A percentile compares a stretch with the other conserved stretches of the same genome.
phyloP scores from a whole-genome alignment of 371 early-diverging fungal genomes.

The Lichtheimia ramosa region DNA sequence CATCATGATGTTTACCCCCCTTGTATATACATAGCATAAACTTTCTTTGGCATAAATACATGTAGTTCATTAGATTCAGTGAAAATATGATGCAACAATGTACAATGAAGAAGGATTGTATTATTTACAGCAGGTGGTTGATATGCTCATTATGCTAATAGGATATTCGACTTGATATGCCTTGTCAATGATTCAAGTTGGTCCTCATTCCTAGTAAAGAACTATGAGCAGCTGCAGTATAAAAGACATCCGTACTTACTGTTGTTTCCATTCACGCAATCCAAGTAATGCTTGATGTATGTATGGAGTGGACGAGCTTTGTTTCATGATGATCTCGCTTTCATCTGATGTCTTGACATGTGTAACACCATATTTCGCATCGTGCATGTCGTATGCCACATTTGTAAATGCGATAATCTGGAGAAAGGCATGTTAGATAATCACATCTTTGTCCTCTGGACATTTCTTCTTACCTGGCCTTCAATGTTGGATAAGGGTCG shows the following conservation, averaged over 20 bases:
- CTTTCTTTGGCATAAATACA: too few relatives aligned
- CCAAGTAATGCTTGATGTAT: slow-evolving; percentile 8
- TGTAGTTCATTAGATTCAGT: too few relatives aligned
- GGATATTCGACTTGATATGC: too few relatives aligned
- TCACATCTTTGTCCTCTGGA: background rate
- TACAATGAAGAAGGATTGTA: too few relatives aligned
- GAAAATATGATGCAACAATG: too few relatives aligned
- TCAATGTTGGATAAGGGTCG: slow-evolving; percentile 16
- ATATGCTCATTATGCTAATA: too few relatives aligned
- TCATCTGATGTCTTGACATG: slow-evolving; percentile 31
- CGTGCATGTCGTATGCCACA: slow-evolving; percentile 29
- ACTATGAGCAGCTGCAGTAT: too few relatives aligned
- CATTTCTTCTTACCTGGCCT: slow-evolving; percentile 18
- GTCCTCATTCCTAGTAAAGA: too few relatives aligned
- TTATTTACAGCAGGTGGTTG: too few relatives aligned
- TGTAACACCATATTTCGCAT: slow-evolving; percentile 31
- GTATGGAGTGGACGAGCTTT: slow-evolving; percentile 11
- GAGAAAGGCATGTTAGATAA: background rate
- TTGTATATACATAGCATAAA: too few relatives aligned
- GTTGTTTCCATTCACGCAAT: slow-evolving; percentile 15
- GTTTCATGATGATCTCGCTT: slow-evolving; percentile 20
- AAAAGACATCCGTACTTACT: slow-evolving; percentile 4
- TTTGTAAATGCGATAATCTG: slow-evolving; percentile 32
- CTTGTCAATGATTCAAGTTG: too few relatives aligned
- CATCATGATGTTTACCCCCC: too few relatives aligned